Evolutionary conservation across 2,329 filamentous ascomycete genomes (phyloP), one percentile per base, ranked within the genome.

Genomic region (Calonectria honghensis): DNA sequence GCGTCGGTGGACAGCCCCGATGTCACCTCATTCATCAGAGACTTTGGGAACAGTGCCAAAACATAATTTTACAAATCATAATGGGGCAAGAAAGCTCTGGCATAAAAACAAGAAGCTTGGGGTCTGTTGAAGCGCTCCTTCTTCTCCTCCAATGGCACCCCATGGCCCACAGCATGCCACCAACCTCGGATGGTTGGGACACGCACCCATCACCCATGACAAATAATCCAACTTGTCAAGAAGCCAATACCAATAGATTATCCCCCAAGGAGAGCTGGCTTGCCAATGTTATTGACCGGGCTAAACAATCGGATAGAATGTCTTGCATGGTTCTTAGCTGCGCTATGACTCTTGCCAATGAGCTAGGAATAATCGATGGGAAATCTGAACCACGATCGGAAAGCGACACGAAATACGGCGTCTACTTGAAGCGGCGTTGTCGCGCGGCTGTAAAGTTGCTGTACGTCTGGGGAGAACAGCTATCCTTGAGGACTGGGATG

Each of bases 281-380:
- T 6, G 29, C 14, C 16, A 54, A 32, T 54, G 51, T 32, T 29
- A 54, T 29, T n/a, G 31, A 20, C 29, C 29, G 18, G 16, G 16
- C 51, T 32, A 54, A 29, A 35, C 29, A 54, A 54, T 54, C 51
- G 29, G 51, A 54, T 18, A 32, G 27, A 54, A 54, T 54, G 51
- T 54, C 51, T 54, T 54, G 51, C 51, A 54, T 54, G 51, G 2
- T 54, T 32, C 16, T 54, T 11, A 54, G 29, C 29, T 54, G 29
- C 9, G 51, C 51, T 29, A 54, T 54, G 5, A 32, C 51, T 31
- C 51, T 54, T 32, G 51, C 51, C 18, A 54, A 54, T 5, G 51
- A 54, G 29, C 29, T 54, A 16, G 51, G 51, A 27, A 31, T 31
- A 20, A 54, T 54, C 3, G 29, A 54, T 18, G 51, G 51, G 7